phyloP scores from a whole-genome alignment of 768 basidiomycete species.

The Pholiota microspora region DNA sequence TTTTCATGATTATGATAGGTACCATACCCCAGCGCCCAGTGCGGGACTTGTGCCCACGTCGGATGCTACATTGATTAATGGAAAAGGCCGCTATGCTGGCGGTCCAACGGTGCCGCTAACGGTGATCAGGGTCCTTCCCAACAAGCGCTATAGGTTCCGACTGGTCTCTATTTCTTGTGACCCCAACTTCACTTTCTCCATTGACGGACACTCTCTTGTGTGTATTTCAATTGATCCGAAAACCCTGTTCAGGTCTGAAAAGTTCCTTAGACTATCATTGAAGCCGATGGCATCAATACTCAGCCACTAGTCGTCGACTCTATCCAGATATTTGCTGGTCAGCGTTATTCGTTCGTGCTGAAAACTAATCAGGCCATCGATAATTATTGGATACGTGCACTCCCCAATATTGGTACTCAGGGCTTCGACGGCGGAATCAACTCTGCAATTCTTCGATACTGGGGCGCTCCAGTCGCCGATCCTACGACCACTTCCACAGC shows the following conservation, averaged over 20 bases:
- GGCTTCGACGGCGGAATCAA: conserved; percentile 24
- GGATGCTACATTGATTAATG: conserved; percentile 45
- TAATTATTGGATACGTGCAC: conserved; percentile 45
- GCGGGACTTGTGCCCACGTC: conserved; percentile 27
- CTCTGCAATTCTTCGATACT: conserved; percentile 44
- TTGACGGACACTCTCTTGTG: conserved; percentile 41
- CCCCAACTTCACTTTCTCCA: conserved; percentile 40
- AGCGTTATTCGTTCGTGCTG: conserved; percentile 49
- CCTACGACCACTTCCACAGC: conserved; percentile 15
- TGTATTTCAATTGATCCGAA: background rate
- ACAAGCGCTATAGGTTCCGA: conserved; percentile 44
- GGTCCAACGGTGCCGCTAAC: conserved; percentile 33
- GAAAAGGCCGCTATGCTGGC: conserved; percentile 39
- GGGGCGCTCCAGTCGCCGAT: conserved; percentile 32
- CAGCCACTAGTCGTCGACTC: conserved; percentile 36
- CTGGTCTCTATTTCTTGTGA: conserved; percentile 44
- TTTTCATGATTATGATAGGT: conserved; percentile 19
- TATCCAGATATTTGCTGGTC: conserved; percentile 43
- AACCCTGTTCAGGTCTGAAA: background rate
- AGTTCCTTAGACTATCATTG: conserved; percentile 28
- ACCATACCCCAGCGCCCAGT: conserved; percentile 23
- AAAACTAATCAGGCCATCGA: conserved; percentile 23
- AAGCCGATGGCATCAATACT: conserved; percentile 39
- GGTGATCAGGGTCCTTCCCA: conserved; percentile 32
- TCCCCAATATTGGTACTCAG: conserved; percentile 25